phyloP scores from a whole-genome alignment of 805 yeast genomes.

The Yamadazyma sp. region DNA sequence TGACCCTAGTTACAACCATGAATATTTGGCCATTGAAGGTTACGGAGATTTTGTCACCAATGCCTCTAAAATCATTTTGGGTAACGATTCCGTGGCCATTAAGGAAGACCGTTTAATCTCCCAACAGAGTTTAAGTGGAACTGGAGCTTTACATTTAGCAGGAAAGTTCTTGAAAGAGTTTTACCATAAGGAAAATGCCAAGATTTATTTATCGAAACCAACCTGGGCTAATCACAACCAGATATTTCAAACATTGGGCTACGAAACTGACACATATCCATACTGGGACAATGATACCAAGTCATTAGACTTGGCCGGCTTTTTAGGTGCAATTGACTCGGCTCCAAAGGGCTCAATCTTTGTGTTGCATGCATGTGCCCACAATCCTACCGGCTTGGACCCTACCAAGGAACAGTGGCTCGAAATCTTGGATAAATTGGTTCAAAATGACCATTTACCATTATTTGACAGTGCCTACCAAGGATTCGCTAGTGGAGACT shows the following conservation, averaged over 20 bases:
- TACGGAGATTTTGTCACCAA: slow-evolving; percentile 62
- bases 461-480: slow-evolving; percentile 95
- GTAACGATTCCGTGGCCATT: slow-evolving; percentile 55
- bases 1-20: slow-evolving; percentile 72
- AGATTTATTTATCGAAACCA: slow-evolving; percentile 77
- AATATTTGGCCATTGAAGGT: slow-evolving; percentile 84
- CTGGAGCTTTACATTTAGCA: slow-evolving; percentile 89
- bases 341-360: slow-evolving; percentile 80
- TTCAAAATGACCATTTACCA: slow-evolving; percentile 65
- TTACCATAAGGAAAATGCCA: slow-evolving; percentile 36
- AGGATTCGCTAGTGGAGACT: slow-evolving; percentile 91
- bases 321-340: slow-evolving; percentile 55
- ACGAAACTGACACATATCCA: slow-evolving; percentile 68
- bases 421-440: slow-evolving; percentile 60
- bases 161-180: slow-evolving; percentile 65
- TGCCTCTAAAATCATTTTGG: slow-evolving; percentile 73
- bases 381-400: slow-evolving; percentile 96
- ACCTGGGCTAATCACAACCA: slow-evolving; percentile 98
- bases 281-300: slow-evolving; percentile 80
- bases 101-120: slow-evolving; percentile 53
- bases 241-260: slow-evolving; percentile 71
- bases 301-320: slow-evolving; percentile 69
- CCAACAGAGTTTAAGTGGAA: slow-evolving; percentile 79
- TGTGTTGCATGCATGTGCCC: slow-evolving; percentile 93
- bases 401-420: slow-evolving; percentile 85